Evolutionary conservation across 176 grass and related monocot genomes (phyloP).

Genomic region (Lolium multiflorum): DNA sequence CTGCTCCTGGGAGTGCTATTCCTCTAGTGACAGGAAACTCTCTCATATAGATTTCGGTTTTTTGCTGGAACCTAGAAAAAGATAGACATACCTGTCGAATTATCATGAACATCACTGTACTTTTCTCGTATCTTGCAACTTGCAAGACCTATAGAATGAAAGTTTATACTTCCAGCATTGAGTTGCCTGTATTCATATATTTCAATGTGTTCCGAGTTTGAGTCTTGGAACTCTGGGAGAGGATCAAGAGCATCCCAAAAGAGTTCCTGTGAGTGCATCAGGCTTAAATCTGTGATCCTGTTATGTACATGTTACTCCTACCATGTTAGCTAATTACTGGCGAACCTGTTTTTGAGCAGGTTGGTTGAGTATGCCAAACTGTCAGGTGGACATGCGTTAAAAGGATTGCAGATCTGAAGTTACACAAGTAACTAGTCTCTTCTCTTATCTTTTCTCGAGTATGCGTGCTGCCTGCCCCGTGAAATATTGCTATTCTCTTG

Average conservation of each 20-base stretch:
- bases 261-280: not conserved
- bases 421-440: too few relatives aligned
- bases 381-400: too few relatives aligned
- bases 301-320: too few relatives aligned
- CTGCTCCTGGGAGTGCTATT: not conserved
- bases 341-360: not conserved
- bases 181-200: not conserved
- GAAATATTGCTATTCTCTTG: too few relatives aligned
- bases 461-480: too few relatives aligned
- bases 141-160: slow-evolving; percentile 2
- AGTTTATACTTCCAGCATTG: not conserved
- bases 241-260: not conserved
- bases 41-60: not conserved
- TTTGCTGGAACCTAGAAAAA: not conserved
- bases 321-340: not conserved
- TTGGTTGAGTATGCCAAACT: not conserved
- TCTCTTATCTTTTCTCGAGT: too few relatives aligned
- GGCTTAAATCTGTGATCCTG: not conserved
- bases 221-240: not conserved
- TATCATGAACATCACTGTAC: not conserved
- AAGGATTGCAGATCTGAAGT: too few relatives aligned
- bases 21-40: not conserved
- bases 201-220: not conserved
- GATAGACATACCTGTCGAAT: slow-evolving; percentile 37
- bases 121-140: slow-evolving; percentile 5